phyloP scores from a whole-genome alignment of 2,329 filamentous ascomycete genomes.

The Erysiphe neolycopersici region DNA sequence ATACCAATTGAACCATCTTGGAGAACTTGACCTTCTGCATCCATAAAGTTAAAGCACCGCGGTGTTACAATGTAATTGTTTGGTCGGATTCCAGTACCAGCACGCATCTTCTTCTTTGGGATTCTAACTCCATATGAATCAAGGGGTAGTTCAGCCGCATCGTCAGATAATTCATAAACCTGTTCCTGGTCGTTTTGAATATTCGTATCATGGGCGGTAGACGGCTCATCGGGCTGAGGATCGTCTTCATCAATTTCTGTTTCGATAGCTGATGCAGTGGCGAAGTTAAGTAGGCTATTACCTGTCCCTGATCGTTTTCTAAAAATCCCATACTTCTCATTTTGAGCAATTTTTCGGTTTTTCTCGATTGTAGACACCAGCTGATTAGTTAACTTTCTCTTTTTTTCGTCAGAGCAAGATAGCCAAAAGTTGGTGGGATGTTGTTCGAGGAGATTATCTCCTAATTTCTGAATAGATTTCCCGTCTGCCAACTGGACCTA shows the following conservation, averaged over 20 bases:
- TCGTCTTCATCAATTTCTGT: constrained; percentile 1
- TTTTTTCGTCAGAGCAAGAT: constrained; percentile 2
- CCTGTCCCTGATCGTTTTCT: background rate
- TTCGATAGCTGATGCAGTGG: background rate
- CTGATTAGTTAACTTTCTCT: constrained; percentile 1
- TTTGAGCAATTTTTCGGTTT: constrained; percentile 1
- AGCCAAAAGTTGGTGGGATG: constrained; percentile 8
- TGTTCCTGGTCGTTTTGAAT: background rate
- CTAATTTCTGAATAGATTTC: background rate
- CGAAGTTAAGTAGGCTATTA: background rate
- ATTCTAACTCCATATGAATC: constrained; percentile 11
- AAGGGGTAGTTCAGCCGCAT: constrained; percentile 4
- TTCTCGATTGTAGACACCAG: background rate
- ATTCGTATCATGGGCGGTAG: background rate
- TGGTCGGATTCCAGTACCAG: constrained; percentile 1
- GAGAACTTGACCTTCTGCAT: constrained; percentile 1
- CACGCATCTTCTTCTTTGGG: constrained; percentile 4
- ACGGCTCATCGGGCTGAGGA: constrained; percentile 2
- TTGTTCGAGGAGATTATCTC: constrained; percentile 6
- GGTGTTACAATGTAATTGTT: constrained; percentile 1
- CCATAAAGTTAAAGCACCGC: background rate
- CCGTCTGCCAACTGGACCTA: constrained; percentile 1
- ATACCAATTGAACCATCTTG: constrained; percentile 1
- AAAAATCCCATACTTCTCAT: background rate
- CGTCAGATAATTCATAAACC: background rate